Percentiles rank a stretch among this genome's conserved stretches.
These are phyloP conservation scores for Lumnitzera littorea DNA, from an alignment of 345 rosid species.

Conservation along the genomic window DNA sequence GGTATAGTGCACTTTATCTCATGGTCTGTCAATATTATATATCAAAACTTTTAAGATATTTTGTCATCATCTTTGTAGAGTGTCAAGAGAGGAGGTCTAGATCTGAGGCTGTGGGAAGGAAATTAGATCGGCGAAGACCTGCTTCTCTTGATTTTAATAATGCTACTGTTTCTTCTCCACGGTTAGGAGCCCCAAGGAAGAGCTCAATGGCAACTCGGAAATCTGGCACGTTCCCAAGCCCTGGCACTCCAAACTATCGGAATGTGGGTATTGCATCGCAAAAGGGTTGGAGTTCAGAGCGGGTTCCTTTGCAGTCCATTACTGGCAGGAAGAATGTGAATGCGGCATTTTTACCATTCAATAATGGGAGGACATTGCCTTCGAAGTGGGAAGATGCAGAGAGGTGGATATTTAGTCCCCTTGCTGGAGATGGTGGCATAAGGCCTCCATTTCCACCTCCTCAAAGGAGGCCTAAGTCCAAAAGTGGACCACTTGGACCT, in stretches of 20 bases:
- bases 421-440: conserved; percentile 49
- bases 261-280: conserved; percentile 53
- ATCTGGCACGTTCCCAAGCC: conserved; percentile 74
- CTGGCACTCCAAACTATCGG: conserved; percentile 71
- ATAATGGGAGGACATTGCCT: conserved; percentile 79
- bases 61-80: conserved; percentile 29
- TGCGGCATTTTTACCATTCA: conserved; percentile 46
- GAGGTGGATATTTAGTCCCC: conserved; percentile 97
- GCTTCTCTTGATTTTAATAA: conserved; percentile 74
- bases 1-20: conserved; percentile 25
- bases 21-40: not conserved
- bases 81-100: conserved; percentile 73
- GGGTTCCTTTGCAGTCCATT: conserved; percentile 54
- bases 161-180: conserved; percentile 57
- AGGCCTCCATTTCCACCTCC: conserved; percentile 43
- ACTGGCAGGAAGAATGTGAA: conserved; percentile 52
- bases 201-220: conserved; percentile 39
- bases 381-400: conserved; percentile 99
- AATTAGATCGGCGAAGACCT: conserved; percentile 56
- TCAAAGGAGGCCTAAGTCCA: conserved; percentile 77
- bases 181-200: conserved; percentile 45
- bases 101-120: conserved; percentile 57
- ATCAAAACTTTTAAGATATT: not conserved
- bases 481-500: conserved; percentile 97
- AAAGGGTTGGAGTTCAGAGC: conserved; percentile 96